Evolutionary conservation across 371 early-diverging fungal species (phyloP).

Genomic region (Mortierella sp.): DNA sequence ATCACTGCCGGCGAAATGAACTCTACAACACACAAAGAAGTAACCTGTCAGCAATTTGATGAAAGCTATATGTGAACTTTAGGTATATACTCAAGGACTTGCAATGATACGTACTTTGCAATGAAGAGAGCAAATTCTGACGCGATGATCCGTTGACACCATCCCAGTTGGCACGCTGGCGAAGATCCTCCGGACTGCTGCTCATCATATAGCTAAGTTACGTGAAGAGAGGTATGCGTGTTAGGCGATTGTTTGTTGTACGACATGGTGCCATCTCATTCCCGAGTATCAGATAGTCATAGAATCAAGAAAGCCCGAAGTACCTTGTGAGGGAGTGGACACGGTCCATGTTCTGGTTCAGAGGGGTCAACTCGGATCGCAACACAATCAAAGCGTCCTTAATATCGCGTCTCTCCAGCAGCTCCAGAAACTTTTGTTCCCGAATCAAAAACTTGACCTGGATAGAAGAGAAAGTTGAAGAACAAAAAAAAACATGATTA

Average conservation of each 20-base stretch:
- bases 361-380: slow-evolving; percentile 80
- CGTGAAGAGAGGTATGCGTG: not conserved
- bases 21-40: slow-evolving; percentile 53
- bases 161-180: slow-evolving; percentile 81
- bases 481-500: not conserved
- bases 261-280: not conserved
- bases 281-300: not conserved
- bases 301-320: not conserved
- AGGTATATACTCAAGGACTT: not conserved
- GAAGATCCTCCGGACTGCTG: slow-evolving; percentile 71
- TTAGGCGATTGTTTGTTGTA: not conserved
- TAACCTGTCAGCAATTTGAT: not conserved
- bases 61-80: not conserved
- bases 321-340: slow-evolving; percentile 67
- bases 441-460: slow-evolving; percentile 75
- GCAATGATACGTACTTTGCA: slow-evolving; percentile 70
- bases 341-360: slow-evolving; percentile 70
- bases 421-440: slow-evolving; percentile 88
- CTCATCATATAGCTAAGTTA: slow-evolving; percentile 73
- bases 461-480: not conserved
- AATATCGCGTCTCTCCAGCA: slow-evolving; percentile 71
- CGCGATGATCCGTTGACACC: slow-evolving; percentile 83
- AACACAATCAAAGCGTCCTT: slow-evolving; percentile 79
- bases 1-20: slow-evolving; percentile 86
- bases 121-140: slow-evolving; percentile 66